These are phyloP conservation scores for Cichorium intybus DNA, from an alignment of 140 eudicot species.

Conservation along the genomic window DNA sequence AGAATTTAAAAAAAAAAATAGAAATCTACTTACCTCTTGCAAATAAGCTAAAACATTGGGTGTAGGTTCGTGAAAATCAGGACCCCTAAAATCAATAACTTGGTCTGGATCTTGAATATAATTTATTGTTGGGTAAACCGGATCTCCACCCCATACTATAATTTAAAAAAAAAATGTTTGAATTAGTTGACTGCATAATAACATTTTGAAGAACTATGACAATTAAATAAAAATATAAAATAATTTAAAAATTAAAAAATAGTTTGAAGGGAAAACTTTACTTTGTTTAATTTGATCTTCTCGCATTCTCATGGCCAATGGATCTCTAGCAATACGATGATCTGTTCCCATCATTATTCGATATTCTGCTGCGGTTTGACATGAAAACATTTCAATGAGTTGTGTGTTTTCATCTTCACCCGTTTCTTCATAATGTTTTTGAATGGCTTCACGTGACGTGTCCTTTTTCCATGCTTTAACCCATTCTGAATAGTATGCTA, in stretches of 20 bases:
- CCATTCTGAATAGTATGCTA: slow-evolving; percentile 98
- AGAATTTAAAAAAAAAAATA: not conserved
- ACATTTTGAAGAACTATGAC: too few species aligned
- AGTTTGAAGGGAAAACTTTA: slow-evolving; percentile 31
- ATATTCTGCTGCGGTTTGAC: slow-evolving; percentile 92
- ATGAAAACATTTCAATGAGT: slow-evolving; percentile 79
- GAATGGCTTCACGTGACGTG: slow-evolving; percentile 90
- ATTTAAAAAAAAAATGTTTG: slow-evolving; percentile 2
- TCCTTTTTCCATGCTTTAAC: slow-evolving; percentile 85
- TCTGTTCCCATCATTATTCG: slow-evolving; percentile 98
- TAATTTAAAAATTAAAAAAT: not conserved
- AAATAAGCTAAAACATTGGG: slow-evolving; percentile 73
- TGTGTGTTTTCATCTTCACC: slow-evolving; percentile 98
- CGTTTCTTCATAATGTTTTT: slow-evolving; percentile 94
- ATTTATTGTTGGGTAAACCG: slow-evolving; percentile 94
- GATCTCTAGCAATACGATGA: slow-evolving; percentile 76
- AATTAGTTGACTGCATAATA: too few species aligned
- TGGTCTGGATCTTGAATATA: slow-evolving; percentile 94
- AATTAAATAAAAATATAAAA: not conserved
- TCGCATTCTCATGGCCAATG: slow-evolving; percentile 91
- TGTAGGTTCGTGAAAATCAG: slow-evolving; percentile 96
- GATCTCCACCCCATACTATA: slow-evolving; percentile 99
- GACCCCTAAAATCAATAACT: slow-evolving; percentile 89
- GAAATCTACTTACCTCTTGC: slow-evolving; percentile 63
- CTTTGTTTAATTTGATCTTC: slow-evolving; percentile 94